phyloP scores from a whole-genome alignment of 2,329 filamentous ascomycete species.

The Hypoxylon sp. region DNA sequence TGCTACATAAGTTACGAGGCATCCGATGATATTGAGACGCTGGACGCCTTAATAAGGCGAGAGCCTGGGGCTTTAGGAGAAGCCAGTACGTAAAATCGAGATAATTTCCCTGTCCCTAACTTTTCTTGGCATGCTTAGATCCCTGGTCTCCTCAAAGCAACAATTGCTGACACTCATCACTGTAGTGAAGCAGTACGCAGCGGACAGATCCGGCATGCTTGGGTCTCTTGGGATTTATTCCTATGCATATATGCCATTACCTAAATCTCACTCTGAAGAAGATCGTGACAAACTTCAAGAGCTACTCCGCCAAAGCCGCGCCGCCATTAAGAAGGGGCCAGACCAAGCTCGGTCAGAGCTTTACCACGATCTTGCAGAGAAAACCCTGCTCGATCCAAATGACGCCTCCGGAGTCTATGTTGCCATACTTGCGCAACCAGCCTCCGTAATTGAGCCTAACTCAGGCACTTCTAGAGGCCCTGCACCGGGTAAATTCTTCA shows the following conservation, averaged over 20 bases:
- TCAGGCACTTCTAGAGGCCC: not conserved
- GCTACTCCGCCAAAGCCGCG: conserved; percentile 11
- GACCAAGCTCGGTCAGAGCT: conserved; percentile 9
- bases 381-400: conserved; percentile 17
- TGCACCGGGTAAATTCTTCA: conserved; percentile 16
- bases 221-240: conserved; percentile 15
- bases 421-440: conserved; percentile 12
- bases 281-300: conserved; percentile 6
- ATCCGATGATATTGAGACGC: conserved; percentile 23
- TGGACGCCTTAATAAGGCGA: conserved; percentile 21
- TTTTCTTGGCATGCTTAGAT: too few species aligned
- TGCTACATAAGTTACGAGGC: conserved; percentile 29
- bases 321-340: not conserved
- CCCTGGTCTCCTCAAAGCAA: not conserved
- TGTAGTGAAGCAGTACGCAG: conserved; percentile 16
- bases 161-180: not conserved
- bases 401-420: conserved; percentile 30
- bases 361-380: conserved; percentile 26
- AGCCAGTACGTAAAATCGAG: conserved; percentile 8
- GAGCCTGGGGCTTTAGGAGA: conserved; percentile 23
- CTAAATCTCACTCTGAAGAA: conserved; percentile 9
- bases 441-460: not conserved
- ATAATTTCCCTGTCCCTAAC: not conserved
- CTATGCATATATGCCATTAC: conserved; percentile 31
- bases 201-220: conserved; percentile 12